These are phyloP conservation scores for Torulaspora franciscae DNA, from an alignment of 805 yeast genomes.

Conservation along the genomic window DNA sequence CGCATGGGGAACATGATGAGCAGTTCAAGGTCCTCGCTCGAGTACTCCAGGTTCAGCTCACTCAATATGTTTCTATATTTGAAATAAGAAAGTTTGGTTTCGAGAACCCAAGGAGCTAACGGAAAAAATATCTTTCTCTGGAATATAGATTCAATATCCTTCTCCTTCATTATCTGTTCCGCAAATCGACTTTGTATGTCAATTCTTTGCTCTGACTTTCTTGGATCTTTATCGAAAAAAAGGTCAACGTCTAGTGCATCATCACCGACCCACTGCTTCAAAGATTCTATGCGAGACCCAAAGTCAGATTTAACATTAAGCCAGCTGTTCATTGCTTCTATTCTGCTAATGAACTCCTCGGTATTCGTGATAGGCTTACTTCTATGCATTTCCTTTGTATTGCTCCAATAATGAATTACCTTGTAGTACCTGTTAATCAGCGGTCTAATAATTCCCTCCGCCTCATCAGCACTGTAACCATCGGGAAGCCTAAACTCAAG, in stretches of 20 bases:
- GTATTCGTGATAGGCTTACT: slow-evolving; percentile 71
- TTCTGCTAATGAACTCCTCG: slow-evolving; percentile 55
- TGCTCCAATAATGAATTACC: slow-evolving; percentile 75
- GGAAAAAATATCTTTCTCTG: slow-evolving; percentile 61
- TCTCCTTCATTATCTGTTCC: slow-evolving; percentile 76
- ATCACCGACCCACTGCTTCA: slow-evolving; percentile 81
- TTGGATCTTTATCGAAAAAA: slow-evolving; percentile 28
- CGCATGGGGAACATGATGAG: slow-evolving; percentile 72
- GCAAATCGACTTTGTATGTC: slow-evolving; percentile 70
- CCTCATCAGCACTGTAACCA: slow-evolving; percentile 37
- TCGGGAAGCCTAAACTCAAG: slow-evolving; percentile 55
- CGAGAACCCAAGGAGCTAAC: slow-evolving; percentile 74
- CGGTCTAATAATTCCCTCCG: slow-evolving; percentile 48
- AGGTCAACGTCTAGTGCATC: slow-evolving; percentile 62
- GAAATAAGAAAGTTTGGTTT: slow-evolving; percentile 69
- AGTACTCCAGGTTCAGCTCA: slow-evolving; percentile 68
- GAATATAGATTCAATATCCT: slow-evolving; percentile 68
- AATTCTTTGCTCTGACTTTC: slow-evolving; percentile 36
- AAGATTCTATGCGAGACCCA: slow-evolving; percentile 51
- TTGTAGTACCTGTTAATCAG: slow-evolving; percentile 58
- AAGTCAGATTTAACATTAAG: slow-evolving; percentile 66
- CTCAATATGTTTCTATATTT: slow-evolving; percentile 58
- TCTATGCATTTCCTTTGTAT: slow-evolving; percentile 65
- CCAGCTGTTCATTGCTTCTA: slow-evolving; percentile 84
- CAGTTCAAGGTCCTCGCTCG: slow-evolving; percentile 57